A percentile compares a stretch with the other conserved stretches of the same genome.
phyloP scores from a whole-genome alignment of 108 stramenopile species.

The Cyclotella cryptica region DNA sequence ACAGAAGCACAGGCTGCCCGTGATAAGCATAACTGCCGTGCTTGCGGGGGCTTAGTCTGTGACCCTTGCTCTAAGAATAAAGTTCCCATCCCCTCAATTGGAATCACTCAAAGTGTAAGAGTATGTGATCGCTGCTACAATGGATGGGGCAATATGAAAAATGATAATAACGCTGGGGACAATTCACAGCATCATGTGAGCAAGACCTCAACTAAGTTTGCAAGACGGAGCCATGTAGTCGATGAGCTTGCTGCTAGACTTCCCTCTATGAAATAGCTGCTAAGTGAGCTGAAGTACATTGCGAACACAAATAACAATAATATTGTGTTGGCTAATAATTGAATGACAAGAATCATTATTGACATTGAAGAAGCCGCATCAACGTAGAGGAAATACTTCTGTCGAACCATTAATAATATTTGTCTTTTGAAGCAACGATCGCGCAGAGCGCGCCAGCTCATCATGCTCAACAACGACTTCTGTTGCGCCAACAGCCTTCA shows the following conservation, averaged over 20 bases:
- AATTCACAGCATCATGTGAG: neutral
- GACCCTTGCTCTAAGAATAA: constrained; percentile 92
- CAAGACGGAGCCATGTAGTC: constrained; percentile 70
- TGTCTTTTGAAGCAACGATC: constrained; percentile 41
- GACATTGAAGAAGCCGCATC: no score
- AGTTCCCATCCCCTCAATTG: constrained; percentile 86
- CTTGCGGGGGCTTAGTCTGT: constrained; percentile 95
- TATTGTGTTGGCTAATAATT: neutral
- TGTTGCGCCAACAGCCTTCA: constrained; percentile 61
- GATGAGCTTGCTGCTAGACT: constrained; percentile 76
- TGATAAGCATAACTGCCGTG: constrained; percentile 96
- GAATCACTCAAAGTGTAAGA: constrained; percentile 81
- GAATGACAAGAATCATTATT: neutral
- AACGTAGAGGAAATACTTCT: neutral
- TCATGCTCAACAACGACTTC: constrained; percentile 69
- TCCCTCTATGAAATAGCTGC: constrained; percentile 25
- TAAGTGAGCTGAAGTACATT: neutral
- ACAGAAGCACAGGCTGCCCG: constrained; percentile 91
- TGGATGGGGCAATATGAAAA: constrained; percentile 68
- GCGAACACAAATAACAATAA: neutral
- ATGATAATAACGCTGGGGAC: constrained; percentile 27
- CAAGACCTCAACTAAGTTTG: constrained; percentile 3
- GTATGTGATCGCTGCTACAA: constrained; percentile 98
- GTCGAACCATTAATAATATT: constrained; percentile 5
- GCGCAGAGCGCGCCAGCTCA: constrained; percentile 61